Conservation (phyloP, 2,329 filamentous ascomycete genomes). For the Didymella exigua region DNA sequence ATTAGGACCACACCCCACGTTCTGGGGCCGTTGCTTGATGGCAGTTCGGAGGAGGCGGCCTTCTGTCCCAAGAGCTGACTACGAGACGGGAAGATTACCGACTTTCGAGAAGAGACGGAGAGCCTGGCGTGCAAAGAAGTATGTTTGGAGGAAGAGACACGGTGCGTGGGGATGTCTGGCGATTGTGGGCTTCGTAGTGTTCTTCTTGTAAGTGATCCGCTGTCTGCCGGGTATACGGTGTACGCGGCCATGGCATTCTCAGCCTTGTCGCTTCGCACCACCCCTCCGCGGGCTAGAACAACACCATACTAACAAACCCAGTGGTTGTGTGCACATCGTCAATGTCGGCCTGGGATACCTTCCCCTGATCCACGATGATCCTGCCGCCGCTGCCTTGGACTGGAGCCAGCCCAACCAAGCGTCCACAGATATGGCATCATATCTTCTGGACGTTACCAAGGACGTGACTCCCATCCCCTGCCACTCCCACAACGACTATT, state of each 20-base stretch:
- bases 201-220: conserved; percentile 44
- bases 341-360: conserved; percentile 48
- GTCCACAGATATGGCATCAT: conserved; percentile 38
- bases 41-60: conserved; percentile 32
- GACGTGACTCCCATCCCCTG: conserved; percentile 58
- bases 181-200: conserved; percentile 29
- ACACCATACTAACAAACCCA: conserved; percentile 30
- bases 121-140: conserved; percentile 12
- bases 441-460: conserved; percentile 56
- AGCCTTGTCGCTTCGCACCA: conserved; percentile 3
- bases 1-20: conserved; percentile 12
- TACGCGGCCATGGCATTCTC: conserved; percentile 6
- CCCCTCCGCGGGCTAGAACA: background rate
- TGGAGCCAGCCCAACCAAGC: conserved; percentile 51
- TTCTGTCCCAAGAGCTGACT: conserved; percentile 19
- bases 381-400: conserved; percentile 35
- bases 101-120: conserved; percentile 26
- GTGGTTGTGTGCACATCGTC: conserved; percentile 51
- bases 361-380: conserved; percentile 46
- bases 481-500: conserved; percentile 66
- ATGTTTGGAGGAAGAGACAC: conserved; percentile 28
- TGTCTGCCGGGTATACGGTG: background rate
- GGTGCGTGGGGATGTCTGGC: conserved; percentile 25
- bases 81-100: conserved; percentile 20
- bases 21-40: conserved; percentile 42